A percentile compares a stretch with the other conserved stretches of the same genome.
Conservation (phyloP, 805 yeast species). For the Zygotorulaspora chibaensis region DNA sequence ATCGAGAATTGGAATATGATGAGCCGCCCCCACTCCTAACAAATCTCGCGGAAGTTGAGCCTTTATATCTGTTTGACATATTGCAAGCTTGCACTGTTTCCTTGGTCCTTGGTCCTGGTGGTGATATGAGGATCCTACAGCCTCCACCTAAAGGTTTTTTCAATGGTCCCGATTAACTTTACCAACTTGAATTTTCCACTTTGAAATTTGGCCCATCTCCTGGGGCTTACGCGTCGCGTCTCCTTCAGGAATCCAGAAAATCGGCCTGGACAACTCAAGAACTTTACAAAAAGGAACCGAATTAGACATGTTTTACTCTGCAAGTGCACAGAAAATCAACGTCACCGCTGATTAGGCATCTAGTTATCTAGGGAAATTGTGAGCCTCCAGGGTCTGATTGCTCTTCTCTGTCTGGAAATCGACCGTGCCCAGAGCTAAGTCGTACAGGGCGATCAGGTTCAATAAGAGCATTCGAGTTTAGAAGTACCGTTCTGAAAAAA, state of each 20-base stretch:
- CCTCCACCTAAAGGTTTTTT: neutral
- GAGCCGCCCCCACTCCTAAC: slow-evolving; percentile 38
- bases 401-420: too few species aligned
- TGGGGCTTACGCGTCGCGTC: slow-evolving; percentile 5
- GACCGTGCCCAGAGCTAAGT: too few species aligned
- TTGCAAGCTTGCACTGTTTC: neutral
- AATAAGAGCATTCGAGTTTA: neutral
- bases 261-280: too few species aligned
- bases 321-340: too few species aligned
- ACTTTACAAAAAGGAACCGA: too few species aligned
- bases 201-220: slow-evolving; percentile 1
- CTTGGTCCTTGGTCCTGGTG: neutral
- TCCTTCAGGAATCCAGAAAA: neutral
- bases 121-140: neutral
- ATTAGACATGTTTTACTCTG: too few species aligned
- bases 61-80: slow-evolving; percentile 35
- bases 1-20: slow-evolving; percentile 15
- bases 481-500: neutral
- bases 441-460: neutral
- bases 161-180: neutral
- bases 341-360: too few species aligned
- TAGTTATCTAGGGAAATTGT: too few species aligned
- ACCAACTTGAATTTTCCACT: neutral
- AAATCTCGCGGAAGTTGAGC: slow-evolving; percentile 50
- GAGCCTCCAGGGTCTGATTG: neutral